Conservation (phyloP, 495 filamentous ascomycete species). For the Penicillium macrosclerotiorum region DNA sequence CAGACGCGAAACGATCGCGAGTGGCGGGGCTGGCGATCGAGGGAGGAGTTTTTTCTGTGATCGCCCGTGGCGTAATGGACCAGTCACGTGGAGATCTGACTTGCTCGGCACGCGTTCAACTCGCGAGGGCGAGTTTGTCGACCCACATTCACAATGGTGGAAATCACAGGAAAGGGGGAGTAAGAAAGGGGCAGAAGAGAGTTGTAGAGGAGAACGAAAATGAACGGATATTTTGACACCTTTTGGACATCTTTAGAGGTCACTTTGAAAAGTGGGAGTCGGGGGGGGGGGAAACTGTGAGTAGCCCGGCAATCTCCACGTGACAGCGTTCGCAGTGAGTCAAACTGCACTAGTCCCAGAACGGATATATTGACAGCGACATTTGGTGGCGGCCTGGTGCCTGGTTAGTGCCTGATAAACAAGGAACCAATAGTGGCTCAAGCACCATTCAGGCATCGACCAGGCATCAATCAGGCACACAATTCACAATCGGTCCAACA, state of each 20-base stretch:
- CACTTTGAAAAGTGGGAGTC: no score
- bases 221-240: neutral
- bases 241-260: no score
- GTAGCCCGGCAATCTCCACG: no score
- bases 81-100: constrained; percentile 17
- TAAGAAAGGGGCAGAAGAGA: neutral
- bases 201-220: neutral
- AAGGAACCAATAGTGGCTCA: neutral
- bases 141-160: no score
- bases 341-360: neutral
- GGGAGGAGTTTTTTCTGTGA: constrained; percentile 13
- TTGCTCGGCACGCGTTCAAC: constrained; percentile 12
- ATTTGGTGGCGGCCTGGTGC: no score
- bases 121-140: no score
- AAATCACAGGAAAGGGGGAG: no score
- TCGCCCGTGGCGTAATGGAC: constrained; percentile 28
- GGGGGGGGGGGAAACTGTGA: no score
- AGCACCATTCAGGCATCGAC: neutral
- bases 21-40: constrained; percentile 7
- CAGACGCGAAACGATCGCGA: neutral
- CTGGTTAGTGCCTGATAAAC: neutral
- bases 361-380: constrained; percentile 1
- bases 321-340: neutral
- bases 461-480: neutral
- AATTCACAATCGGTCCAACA: neutral